phyloP scores from a whole-genome alignment of 2,329 filamentous ascomycete genomes.

The Penicillium palitans region DNA sequence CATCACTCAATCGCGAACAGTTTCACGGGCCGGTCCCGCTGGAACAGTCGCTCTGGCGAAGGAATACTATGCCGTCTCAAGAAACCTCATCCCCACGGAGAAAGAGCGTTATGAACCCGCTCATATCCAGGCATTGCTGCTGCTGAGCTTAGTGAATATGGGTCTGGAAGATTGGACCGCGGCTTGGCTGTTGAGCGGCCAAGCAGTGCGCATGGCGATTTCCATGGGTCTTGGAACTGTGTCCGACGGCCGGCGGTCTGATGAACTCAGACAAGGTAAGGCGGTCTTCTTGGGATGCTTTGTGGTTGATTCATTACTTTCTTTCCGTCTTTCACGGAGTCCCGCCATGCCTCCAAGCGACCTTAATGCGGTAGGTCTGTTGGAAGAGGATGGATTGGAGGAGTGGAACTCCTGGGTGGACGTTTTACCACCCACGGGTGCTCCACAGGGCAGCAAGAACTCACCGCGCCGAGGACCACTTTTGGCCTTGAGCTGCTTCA shows the following conservation, averaged over 20 bases:
- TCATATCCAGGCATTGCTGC: constrained; percentile 47
- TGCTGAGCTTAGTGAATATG: constrained; percentile 53
- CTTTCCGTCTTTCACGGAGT: constrained; percentile 47
- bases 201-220: constrained; percentile 52
- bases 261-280: constrained; percentile 40
- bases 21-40: constrained; percentile 17
- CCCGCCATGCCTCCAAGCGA: constrained; percentile 51
- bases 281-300: constrained; percentile 55
- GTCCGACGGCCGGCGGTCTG: constrained; percentile 30
- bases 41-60: constrained; percentile 30
- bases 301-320: constrained; percentile 55
- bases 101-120: constrained; percentile 42
- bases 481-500: constrained; percentile 55
- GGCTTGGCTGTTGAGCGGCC: constrained; percentile 56
- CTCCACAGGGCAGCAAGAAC: constrained; percentile 29
- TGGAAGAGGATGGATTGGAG: constrained; percentile 67
- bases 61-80: constrained; percentile 39
- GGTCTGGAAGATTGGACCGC: constrained; percentile 48
- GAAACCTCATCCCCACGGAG: constrained; percentile 42
- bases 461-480: constrained; percentile 41
- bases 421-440: constrained; percentile 37
- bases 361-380: constrained; percentile 48
- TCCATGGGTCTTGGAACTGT: constrained; percentile 38
- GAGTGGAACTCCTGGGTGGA: constrained; percentile 74
- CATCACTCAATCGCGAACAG: constrained; percentile 33